phyloP scores from a whole-genome alignment of 352 stramenopile genomes.

The Phytopythium delawarense region DNA sequence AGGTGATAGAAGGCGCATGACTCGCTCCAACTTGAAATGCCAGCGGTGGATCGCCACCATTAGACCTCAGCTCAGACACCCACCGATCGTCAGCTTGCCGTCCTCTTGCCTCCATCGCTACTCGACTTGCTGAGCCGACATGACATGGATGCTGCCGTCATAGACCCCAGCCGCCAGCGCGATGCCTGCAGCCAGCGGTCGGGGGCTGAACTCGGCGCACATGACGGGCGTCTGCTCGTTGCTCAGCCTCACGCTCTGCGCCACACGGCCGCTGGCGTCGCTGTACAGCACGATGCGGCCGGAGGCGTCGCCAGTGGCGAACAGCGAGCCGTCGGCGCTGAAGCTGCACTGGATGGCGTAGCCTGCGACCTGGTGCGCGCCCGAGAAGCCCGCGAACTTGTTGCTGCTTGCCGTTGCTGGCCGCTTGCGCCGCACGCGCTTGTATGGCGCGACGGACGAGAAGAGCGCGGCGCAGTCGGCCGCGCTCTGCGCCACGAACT shows the following conservation, averaged over 20 bases:
- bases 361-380: constrained; percentile 37
- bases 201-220: constrained; percentile 2
- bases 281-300: constrained; percentile 49
- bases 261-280: not conserved
- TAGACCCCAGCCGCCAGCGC: not conserved
- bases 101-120: not conserved
- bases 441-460: constrained; percentile 39
- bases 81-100: too few relatives aligned
- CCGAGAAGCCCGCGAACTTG: constrained; percentile 14
- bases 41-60: not conserved
- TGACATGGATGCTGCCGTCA: not conserved
- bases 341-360: constrained; percentile 54
- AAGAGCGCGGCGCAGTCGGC: constrained; percentile 36
- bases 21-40: not conserved
- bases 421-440: constrained; percentile 25
- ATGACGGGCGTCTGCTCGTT: not conserved
- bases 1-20: not conserved
- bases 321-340: constrained; percentile 31
- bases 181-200: not conserved
- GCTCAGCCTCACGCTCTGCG: not conserved
- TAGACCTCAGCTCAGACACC: not conserved
- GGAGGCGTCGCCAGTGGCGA: constrained; percentile 40
- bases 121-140: not conserved
- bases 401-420: not conserved
- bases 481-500: constrained; percentile 49